Evolutionary conservation across 768 basidiomycete genomes (phyloP), one percentile per base, ranked within the genome.

Genomic region (Favolaschia claudopus): DNA sequence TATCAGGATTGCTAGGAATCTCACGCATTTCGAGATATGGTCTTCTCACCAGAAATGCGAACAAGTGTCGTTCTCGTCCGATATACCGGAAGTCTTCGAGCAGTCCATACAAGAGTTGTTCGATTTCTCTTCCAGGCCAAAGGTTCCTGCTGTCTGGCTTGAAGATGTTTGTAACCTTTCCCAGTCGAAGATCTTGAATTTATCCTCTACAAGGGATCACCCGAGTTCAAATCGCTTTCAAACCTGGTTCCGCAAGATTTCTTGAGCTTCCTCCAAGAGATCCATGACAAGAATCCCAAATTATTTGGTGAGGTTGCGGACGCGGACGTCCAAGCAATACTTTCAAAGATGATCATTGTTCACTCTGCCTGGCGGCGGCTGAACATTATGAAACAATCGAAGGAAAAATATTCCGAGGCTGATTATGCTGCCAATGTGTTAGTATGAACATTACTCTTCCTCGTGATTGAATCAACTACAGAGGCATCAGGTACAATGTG

Each of bases 361-460:
- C 79, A 76, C 47, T 69, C 70, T 4, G 79, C 82, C 15, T 85
- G 83, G 82, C 72, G 75, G 25, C 74, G 74, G 33, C 70, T 84
- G 7, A 65, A 69, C 9, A 70, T 67, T 52, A 83, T 85, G 81
- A 76, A 70, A n/a, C 68, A 68, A 6, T 76, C 77, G 6, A 76
- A 75, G 19, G 79, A 82, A 49, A 83, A 75, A 64, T 80, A 77
- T 72, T 83, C 81, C 3, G 85, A 86, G 61, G 82, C 84, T 1
- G 85, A 85, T 59, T 84, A 77, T 55, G 82, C 77, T 15, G 77
- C 79, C n/a, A 82, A 81, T 46, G 83, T 85, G 82, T 86, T 67
- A 45, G 82, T 70, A 15, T 10, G 15, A 7, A 33, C 20, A 19
- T 29, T 47, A 20, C 28, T 28, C 22, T 4, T 42, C 27, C 32